Evolutionary conservation across 2,329 filamentous ascomycete species (phyloP).

Genomic region (Plenodomus lindquistii): DNA sequence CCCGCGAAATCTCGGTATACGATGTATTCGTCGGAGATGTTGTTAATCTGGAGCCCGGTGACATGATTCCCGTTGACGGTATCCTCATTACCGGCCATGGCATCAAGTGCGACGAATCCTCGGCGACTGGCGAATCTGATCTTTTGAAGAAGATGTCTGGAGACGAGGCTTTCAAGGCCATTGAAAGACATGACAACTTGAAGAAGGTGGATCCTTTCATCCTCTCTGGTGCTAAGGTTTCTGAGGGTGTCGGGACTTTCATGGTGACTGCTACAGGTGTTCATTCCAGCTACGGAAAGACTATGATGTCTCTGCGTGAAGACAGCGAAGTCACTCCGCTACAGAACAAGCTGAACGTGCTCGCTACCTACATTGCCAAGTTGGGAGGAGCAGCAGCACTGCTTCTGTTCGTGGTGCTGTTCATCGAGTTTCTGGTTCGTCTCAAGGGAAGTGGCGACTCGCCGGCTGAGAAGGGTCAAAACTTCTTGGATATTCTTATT

Average conservation of each 20-base stretch:
- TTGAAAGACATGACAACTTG: constrained; percentile 63
- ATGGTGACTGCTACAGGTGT: constrained; percentile 74
- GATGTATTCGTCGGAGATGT: constrained; percentile 72
- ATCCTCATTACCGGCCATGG: constrained; percentile 69
- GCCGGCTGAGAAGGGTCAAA: constrained; percentile 75
- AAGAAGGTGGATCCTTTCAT: constrained; percentile 81
- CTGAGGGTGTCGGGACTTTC: constrained; percentile 75
- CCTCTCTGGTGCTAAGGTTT: constrained; percentile 81
- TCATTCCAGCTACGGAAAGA: constrained; percentile 76
- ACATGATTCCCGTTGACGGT: constrained; percentile 72
- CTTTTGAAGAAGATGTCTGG: constrained; percentile 69
- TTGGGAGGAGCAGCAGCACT: constrained; percentile 76
- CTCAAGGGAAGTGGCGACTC: constrained; percentile 59
- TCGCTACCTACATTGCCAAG: constrained; percentile 81
- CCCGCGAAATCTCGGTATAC: constrained; percentile 66
- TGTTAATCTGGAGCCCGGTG: constrained; percentile 70
- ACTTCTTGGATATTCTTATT: constrained; percentile 66
- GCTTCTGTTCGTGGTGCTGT: constrained; percentile 78
- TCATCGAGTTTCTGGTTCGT: constrained; percentile 80
- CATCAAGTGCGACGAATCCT: constrained; percentile 73
- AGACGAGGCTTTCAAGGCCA: constrained; percentile 67
- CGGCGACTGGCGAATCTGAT: constrained; percentile 74
- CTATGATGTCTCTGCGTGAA: constrained; percentile 76
- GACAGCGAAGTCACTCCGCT: constrained; percentile 78
- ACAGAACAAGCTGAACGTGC: constrained; percentile 74